Conservation (phyloP, 2,329 filamentous ascomycete species). For the Exophiala mesophila region DNA sequence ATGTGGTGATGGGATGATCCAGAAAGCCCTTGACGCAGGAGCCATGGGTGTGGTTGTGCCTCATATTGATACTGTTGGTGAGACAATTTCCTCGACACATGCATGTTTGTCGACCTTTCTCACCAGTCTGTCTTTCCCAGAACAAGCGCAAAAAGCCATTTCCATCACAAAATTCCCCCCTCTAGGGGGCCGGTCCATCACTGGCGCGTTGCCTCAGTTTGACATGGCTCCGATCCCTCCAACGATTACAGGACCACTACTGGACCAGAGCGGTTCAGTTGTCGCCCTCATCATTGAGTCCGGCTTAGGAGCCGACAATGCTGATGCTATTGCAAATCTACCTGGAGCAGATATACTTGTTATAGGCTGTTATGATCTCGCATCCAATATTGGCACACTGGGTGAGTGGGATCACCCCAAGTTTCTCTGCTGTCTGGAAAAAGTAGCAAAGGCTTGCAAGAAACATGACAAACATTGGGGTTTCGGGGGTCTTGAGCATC, state of each 20-base stretch:
- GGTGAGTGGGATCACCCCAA: slow-evolving; percentile 12
- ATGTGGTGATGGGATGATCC: slow-evolving; percentile 30
- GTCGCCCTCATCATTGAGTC: slow-evolving; percentile 21
- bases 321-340: slow-evolving; percentile 15
- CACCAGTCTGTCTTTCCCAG: too few relatives aligned
- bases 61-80: slow-evolving; percentile 15
- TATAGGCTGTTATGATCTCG: slow-evolving; percentile 16
- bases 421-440: slow-evolving; percentile 6
- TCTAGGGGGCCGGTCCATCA: slow-evolving; percentile 24
- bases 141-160: slow-evolving; percentile 22
- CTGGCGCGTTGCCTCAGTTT: slow-evolving; percentile 14
- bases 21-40: slow-evolving; percentile 15
- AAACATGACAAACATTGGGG: slow-evolving; percentile 10
- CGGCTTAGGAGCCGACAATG: slow-evolving; percentile 5
- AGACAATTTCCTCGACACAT: neutral
- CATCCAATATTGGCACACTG: slow-evolving; percentile 9
- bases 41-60: slow-evolving; percentile 18
- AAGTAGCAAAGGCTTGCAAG: slow-evolving; percentile 7
- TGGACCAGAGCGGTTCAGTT: slow-evolving; percentile 9
- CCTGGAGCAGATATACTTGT: slow-evolving; percentile 17
- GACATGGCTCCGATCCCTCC: neutral
- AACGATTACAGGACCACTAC: neutral
- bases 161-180: slow-evolving; percentile 31
- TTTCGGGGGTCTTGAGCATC: slow-evolving; percentile 7
- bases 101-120: too few relatives aligned